phyloP scores from a whole-genome alignment of 805 yeast species.

The Wickerhamiella qilinensis region DNA sequence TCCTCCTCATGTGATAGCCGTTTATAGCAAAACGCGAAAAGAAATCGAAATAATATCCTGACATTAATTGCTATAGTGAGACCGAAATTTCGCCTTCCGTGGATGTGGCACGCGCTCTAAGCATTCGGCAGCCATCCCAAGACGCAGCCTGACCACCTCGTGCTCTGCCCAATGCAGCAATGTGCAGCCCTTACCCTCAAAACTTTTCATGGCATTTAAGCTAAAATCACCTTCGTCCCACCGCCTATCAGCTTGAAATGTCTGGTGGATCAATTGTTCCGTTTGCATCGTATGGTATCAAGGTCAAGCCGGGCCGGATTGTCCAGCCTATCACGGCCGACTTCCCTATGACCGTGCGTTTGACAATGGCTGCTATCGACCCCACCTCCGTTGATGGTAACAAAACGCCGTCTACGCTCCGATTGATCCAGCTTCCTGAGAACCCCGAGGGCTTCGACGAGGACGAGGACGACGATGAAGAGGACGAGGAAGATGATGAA shows the following conservation, averaged over 20 bases:
- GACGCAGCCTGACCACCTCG: too few species aligned
- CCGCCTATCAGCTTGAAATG: background rate
- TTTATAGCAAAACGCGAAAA: background rate
- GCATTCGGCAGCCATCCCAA: too few species aligned
- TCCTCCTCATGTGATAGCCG: background rate
- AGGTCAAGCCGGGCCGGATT: constrained; percentile 74
- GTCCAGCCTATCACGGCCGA: constrained; percentile 57
- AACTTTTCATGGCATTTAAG: background rate
- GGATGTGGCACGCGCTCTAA: too few species aligned
- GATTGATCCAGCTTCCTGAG: constrained; percentile 36
- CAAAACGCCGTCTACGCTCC: constrained; percentile 68
- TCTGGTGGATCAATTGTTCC: constrained; percentile 37
- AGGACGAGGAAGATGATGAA: constrained; percentile 19
- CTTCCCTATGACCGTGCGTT: constrained; percentile 75
- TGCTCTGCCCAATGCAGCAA: background rate
- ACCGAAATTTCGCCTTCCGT: too few species aligned
- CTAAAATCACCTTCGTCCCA: background rate
- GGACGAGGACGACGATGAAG: constrained; percentile 23
- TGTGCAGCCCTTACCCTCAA: background rate
- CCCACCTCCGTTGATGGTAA: constrained; percentile 47
- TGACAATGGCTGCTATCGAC: constrained; percentile 91
- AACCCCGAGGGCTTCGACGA: constrained; percentile 19
- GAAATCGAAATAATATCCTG: too few species aligned
- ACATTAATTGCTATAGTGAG: too few species aligned
- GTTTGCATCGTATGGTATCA: constrained; percentile 71